Evolutionary conservation across 106 monocot species (phyloP).

Genomic region (Apostasia shenzhenica): DNA sequence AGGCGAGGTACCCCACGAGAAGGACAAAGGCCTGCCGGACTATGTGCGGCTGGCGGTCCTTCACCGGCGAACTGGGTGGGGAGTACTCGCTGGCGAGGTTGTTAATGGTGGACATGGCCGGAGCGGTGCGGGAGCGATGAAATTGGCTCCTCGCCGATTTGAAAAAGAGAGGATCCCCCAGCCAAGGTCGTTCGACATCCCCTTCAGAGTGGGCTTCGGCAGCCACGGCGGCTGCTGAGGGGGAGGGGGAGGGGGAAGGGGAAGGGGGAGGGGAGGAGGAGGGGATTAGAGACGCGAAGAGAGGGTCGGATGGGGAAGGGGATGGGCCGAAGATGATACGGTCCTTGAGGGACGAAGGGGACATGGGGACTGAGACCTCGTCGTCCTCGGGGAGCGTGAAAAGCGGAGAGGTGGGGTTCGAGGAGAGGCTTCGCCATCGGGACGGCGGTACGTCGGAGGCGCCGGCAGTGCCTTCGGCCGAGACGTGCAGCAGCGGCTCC

Average conservation of each 20-base stretch:
- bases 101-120: constrained; percentile 38
- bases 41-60: constrained; percentile 21
- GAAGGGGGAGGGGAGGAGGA: neutral
- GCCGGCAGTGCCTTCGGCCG: neutral
- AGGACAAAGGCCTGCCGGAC: constrained; percentile 46
- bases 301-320: constrained; percentile 1
- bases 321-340: constrained; percentile 54
- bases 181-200: neutral
- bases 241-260: neutral
- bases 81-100: neutral
- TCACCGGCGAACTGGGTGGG: neutral
- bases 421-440: neutral
- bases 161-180: neutral
- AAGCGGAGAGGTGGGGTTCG: constrained; percentile 20
- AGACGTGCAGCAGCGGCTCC: constrained; percentile 2
- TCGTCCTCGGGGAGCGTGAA: constrained; percentile 48
- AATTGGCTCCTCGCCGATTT: constrained; percentile 23
- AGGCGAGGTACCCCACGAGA: constrained; percentile 52
- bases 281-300: constrained; percentile 1
- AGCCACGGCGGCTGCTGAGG: constrained; percentile 1
- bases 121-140: constrained; percentile 74
- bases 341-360: constrained; percentile 37
- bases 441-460: neutral
- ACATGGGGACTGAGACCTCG: constrained; percentile 24
- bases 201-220: neutral